Evolutionary conservation across 2,329 filamentous ascomycete genomes (phyloP).

Genomic region (Alternaria sp.): DNA sequence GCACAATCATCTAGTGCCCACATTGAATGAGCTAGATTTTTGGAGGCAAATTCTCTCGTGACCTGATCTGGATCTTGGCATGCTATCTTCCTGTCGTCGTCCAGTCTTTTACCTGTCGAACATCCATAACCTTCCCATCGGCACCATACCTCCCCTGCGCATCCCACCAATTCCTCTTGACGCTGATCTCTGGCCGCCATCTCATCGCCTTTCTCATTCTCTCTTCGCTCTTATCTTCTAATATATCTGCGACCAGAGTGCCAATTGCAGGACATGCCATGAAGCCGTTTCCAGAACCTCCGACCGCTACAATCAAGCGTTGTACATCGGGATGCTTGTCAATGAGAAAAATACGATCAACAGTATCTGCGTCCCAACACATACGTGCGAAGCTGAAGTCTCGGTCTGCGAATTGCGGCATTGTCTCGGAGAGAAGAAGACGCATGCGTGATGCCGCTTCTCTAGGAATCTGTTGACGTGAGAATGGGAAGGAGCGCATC

Average conservation of each 20-base stretch:
- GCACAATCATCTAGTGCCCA: not conserved
- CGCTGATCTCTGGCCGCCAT: constrained; percentile 63
- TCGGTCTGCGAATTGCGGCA: constrained; percentile 62
- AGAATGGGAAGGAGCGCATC: constrained; percentile 53
- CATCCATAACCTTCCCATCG: constrained; percentile 59
- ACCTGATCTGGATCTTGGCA: not conserved
- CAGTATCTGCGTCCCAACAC: constrained; percentile 67
- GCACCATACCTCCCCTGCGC: constrained; percentile 61
- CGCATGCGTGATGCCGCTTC: constrained; percentile 59
- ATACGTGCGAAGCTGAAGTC: constrained; percentile 61
- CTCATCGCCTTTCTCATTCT: constrained; percentile 56
- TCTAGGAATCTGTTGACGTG: constrained; percentile 57
- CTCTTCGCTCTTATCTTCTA: constrained; percentile 53
- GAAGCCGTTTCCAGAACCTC: constrained; percentile 63
- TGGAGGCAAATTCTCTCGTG: not conserved
- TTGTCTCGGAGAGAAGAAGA: constrained; percentile 59
- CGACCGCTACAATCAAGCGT: constrained; percentile 59
- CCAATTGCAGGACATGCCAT: constrained; percentile 64
- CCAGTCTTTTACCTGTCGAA: constrained; percentile 51
- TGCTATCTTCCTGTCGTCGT: constrained; percentile 13
- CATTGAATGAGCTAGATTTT: not conserved
- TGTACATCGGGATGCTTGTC: constrained; percentile 57
- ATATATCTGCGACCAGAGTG: constrained; percentile 58
- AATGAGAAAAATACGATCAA: constrained; percentile 63
- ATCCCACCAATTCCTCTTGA: constrained; percentile 58